phyloP scores from a whole-genome alignment of 139 green algal genomes.

The Spirogloea muscicola region DNA sequence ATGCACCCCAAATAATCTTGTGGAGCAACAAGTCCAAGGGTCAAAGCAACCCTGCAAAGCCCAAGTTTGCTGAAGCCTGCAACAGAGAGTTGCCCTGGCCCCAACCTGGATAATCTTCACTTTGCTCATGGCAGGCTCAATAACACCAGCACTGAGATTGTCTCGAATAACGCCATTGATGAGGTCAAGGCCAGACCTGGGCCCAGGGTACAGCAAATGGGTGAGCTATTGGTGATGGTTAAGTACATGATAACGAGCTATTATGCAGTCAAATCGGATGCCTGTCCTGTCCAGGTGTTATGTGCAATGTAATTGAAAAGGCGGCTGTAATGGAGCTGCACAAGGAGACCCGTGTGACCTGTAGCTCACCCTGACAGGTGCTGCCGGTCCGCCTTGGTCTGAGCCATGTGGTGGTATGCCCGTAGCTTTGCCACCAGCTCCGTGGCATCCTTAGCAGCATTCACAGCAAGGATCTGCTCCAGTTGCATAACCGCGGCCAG shows the following conservation, averaged over 20 bases:
- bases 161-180: conserved; percentile 56
- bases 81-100: no score
- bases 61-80: no score
- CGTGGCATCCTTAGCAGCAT: conserved; percentile 88
- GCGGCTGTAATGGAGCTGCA: no score
- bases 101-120: conserved; percentile 80
- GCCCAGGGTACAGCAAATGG: not conserved
- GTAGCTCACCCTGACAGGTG: conserved; percentile 42
- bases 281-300: no score
- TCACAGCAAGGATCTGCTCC: conserved; percentile 82
- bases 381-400: conserved; percentile 61
- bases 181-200: conserved; percentile 49
- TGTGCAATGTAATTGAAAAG: no score
- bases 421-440: conserved; percentile 88
- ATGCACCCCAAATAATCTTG: no score
- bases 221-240: not conserved
- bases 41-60: no score
- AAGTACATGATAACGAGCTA: no score
- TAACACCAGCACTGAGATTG: conserved; percentile 84
- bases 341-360: no score
- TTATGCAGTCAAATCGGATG: no score
- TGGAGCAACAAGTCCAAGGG: no score
- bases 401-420: conserved; percentile 83
- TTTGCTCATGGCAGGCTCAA: conserved; percentile 90
- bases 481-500: conserved; percentile 12